Percentiles rank a stretch among this genome's conserved stretches.
phyloP scores from a whole-genome alignment of 768 basidiomycete species.

The Mycena leptocephala region DNA sequence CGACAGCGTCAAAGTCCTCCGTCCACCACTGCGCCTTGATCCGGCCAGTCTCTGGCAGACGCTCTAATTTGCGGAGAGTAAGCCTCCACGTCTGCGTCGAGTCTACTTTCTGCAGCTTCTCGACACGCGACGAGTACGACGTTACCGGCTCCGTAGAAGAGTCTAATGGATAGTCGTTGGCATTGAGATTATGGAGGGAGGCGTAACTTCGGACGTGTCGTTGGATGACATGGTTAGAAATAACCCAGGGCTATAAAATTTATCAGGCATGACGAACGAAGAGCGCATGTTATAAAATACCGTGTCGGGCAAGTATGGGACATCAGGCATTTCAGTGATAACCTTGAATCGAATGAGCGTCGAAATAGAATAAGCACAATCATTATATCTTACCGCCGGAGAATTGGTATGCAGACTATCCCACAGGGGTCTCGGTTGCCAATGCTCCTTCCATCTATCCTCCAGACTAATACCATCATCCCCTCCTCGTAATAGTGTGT shows the following conservation, averaged over 20 bases:
- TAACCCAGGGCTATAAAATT: conserved; percentile 35
- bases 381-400: conserved; percentile 17
- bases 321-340: conserved; percentile 40
- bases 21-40: conserved; percentile 46
- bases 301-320: conserved; percentile 36
- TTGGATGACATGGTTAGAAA: conserved; percentile 39
- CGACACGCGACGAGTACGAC: conserved; percentile 58
- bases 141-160: conserved; percentile 35
- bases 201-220: conserved; percentile 52
- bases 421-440: conserved; percentile 42
- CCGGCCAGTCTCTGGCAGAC: conserved; percentile 28
- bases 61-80: conserved; percentile 38
- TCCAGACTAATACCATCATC: conserved; percentile 32
- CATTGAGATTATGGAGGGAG: conserved; percentile 48
- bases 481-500: conserved; percentile 29
- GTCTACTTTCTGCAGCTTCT: conserved; percentile 48
- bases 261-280: not conserved
- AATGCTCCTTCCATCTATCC: conserved; percentile 39
- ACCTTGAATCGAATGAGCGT: conserved; percentile 10
- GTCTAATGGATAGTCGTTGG: conserved; percentile 41
- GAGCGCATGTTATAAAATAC: not conserved
- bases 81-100: conserved; percentile 37
- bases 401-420: conserved; percentile 37
- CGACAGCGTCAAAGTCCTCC: conserved; percentile 52
- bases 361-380: not conserved